Conservation (phyloP, 306 rosid genomes). For the Hippophae rhamnoides region DNA sequence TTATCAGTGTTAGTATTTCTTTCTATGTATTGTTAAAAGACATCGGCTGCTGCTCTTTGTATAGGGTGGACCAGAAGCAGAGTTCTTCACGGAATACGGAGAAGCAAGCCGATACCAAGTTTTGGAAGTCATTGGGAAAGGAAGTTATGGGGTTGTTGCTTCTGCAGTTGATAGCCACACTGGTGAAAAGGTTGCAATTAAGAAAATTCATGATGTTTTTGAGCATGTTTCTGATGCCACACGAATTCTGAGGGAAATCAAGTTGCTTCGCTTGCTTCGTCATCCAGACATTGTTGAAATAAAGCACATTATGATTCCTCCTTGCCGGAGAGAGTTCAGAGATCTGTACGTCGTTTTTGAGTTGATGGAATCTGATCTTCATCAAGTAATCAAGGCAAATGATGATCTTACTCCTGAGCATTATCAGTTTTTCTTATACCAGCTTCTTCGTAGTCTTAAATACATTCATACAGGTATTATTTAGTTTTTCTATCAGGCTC, state of each 20-base stretch:
- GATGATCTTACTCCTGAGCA: constrained; percentile 98
- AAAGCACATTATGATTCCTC: constrained; percentile 95
- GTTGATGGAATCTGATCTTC: constrained; percentile 96
- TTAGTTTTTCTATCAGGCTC: constrained; percentile 20
- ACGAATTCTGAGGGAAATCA: constrained; percentile 83
- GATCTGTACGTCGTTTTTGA: constrained; percentile 97
- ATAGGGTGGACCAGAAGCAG: constrained; percentile 58
- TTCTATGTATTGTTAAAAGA: constrained; percentile 1
- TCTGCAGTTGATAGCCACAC: constrained; percentile 74
- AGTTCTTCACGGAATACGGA: constrained; percentile 93
- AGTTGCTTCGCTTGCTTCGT: constrained; percentile 88
- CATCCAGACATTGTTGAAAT: constrained; percentile 96
- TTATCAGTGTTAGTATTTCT: neutral
- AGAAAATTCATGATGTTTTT: constrained; percentile 91
- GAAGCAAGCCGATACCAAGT: constrained; percentile 71
- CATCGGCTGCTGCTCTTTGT: constrained; percentile 19
- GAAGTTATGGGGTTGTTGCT: constrained; percentile 94
- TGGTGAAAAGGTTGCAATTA: constrained; percentile 85
- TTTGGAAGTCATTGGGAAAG: constrained; percentile 91
- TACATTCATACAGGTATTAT: constrained; percentile 67
- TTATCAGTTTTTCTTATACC: constrained; percentile 90
- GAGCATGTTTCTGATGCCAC: constrained; percentile 99
- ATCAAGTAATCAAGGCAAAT: constrained; percentile 93
- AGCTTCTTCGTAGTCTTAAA: constrained; percentile 92
- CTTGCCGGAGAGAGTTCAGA: constrained; percentile 84